Evolutionary conservation across 2,329 filamentous ascomycete species (phyloP).

Genomic region (Fusarium neocosmosporiellum): DNA sequence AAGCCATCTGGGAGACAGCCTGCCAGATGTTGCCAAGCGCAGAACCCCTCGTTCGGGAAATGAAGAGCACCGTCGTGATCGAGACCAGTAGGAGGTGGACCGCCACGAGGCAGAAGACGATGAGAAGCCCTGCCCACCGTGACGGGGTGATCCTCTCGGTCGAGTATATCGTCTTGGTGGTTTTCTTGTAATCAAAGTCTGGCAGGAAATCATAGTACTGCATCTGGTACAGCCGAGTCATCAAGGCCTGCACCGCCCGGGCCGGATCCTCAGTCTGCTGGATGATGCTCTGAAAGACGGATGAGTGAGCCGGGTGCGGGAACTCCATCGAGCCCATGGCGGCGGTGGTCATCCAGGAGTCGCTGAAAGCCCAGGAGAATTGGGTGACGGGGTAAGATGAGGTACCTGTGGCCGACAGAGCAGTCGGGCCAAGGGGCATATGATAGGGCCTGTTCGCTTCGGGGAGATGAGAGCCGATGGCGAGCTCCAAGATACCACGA

Average conservation of each 20-base stretch:
- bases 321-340: background rate
- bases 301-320: background rate
- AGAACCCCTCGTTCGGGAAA: background rate
- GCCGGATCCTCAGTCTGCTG: background rate
- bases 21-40: slow-evolving; percentile 25
- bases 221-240: background rate
- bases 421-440: background rate
- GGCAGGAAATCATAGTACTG: background rate
- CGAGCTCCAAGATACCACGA: background rate
- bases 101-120: background rate
- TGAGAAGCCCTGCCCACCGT: background rate
- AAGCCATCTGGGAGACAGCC: slow-evolving; percentile 18
- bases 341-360: background rate
- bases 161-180: background rate
- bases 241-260: background rate
- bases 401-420: background rate
- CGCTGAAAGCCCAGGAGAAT: background rate
- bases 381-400: background rate
- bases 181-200: background rate
- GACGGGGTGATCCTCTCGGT: background rate
- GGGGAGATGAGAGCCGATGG: background rate
- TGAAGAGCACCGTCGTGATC: background rate
- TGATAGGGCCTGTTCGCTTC: background rate
- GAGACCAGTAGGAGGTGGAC: background rate
- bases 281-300: background rate